Evolutionary conservation across 371 early-diverging fungal species (phyloP).

Genomic region (Mucor velutinosus): DNA sequence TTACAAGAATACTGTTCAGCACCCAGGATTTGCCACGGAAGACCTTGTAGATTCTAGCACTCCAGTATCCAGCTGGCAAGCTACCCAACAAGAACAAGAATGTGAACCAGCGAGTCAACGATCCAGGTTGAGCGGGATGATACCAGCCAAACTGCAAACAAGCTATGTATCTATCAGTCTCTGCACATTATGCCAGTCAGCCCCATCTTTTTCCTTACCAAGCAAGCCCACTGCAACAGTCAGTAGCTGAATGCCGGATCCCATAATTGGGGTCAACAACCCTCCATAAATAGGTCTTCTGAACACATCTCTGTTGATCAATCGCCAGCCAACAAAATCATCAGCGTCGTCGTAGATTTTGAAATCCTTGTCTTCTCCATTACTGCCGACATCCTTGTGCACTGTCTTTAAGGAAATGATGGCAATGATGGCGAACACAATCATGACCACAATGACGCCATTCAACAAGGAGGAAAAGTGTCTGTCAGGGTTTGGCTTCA

Average conservation of each 20-base stretch:
- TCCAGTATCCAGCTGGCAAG: conserved; percentile 40
- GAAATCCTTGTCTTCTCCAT: conserved; percentile 17
- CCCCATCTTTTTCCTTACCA: conserved; percentile 21
- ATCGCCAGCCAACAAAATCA: conserved; percentile 47
- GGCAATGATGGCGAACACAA: conserved; percentile 20
- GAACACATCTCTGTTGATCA: conserved; percentile 52
- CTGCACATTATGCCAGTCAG: background rate
- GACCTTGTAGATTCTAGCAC: conserved; percentile 46
- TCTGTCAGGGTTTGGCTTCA: conserved; percentile 31
- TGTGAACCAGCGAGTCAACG: conserved; percentile 26
- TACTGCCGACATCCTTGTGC: conserved; percentile 18
- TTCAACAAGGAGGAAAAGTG: conserved; percentile 36
- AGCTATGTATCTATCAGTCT: background rate
- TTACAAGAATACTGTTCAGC: conserved; percentile 45
- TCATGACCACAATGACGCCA: conserved; percentile 24
- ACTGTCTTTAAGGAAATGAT: conserved; percentile 41
- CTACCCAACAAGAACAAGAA: conserved; percentile 32
- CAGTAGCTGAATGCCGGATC: conserved; percentile 43
- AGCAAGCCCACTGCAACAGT: conserved; percentile 19
- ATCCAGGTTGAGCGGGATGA: conserved; percentile 44
- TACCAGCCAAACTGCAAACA: conserved; percentile 20
- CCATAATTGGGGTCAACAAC: conserved; percentile 45
- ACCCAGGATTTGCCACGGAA: conserved; percentile 52
- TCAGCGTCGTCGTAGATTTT: conserved; percentile 42
- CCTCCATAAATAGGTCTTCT: conserved; percentile 53